phyloP scores from a whole-genome alignment of 768 basidiomycete genomes.

The Hebeloma cylindrosporum region DNA sequence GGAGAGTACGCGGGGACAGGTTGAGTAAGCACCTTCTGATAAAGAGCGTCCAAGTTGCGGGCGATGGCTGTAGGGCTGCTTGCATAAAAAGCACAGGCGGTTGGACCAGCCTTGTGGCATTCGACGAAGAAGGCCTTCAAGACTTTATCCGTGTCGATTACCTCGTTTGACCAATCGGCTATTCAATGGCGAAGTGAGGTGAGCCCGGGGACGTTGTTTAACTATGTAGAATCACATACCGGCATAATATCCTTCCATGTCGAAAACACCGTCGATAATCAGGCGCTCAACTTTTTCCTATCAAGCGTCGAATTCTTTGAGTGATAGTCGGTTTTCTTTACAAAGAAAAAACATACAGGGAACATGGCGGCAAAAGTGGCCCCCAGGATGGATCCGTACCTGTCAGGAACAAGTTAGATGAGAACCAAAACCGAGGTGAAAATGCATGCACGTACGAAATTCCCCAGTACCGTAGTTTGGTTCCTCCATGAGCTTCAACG shows the following conservation, averaged over 20 bases:
- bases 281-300: conserved; percentile 34
- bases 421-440: background rate
- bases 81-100: conserved; percentile 37
- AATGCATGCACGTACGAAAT: conserved; percentile 22
- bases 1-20: conserved; percentile 34
- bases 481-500: conserved; percentile 30
- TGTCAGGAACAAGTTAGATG: conserved; percentile 7
- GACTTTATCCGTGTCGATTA: conserved; percentile 37
- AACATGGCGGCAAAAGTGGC: conserved; percentile 35
- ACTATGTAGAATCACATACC: background rate
- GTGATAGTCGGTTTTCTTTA: background rate
- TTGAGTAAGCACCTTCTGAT: conserved; percentile 25
- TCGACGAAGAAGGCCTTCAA: conserved; percentile 35
- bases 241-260: conserved; percentile 6
- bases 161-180: conserved; percentile 37
- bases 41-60: conserved; percentile 34
- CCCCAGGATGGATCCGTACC: conserved; percentile 29
- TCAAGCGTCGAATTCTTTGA: background rate
- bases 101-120: conserved; percentile 38
- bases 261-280: conserved; percentile 38
- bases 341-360: conserved; percentile 24
- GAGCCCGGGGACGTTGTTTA: background rate
- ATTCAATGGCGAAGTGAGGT: background rate
- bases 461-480: conserved; percentile 37
- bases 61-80: conserved; percentile 30